Evolutionary conservation across 805 yeast species (phyloP).

Genomic region (Maudiozyma saulgeensis): DNA sequence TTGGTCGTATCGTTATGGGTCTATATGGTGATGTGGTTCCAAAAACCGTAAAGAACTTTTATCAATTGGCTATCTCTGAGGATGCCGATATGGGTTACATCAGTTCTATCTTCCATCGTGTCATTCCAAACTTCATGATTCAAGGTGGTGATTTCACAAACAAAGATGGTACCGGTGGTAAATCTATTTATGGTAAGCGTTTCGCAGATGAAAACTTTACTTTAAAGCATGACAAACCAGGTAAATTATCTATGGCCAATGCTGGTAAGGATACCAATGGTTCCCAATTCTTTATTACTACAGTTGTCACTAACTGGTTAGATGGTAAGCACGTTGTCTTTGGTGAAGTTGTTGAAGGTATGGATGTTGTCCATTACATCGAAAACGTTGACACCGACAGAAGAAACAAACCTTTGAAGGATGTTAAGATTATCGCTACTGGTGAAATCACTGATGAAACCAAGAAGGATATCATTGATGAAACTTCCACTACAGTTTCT

Average conservation of each 20-base stretch:
- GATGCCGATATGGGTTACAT: slow-evolving; percentile 58
- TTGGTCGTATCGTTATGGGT: slow-evolving; percentile 83
- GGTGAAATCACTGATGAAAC: slow-evolving; percentile 44
- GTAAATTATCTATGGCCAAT: slow-evolving; percentile 69
- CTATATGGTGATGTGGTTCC: slow-evolving; percentile 81
- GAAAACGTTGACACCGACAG: slow-evolving; percentile 61
- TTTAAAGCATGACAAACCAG: slow-evolving; percentile 60
- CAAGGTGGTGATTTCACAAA: slow-evolving; percentile 76
- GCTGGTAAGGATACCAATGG: slow-evolving; percentile 79
- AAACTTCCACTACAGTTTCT: background rate
- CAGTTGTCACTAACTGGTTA: slow-evolving; percentile 84
- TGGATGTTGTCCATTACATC: slow-evolving; percentile 68
- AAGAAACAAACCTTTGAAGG: slow-evolving; percentile 64
- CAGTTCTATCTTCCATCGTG: slow-evolving; percentile 61
- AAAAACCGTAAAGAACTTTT: slow-evolving; percentile 82
- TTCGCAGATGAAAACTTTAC: slow-evolving; percentile 62
- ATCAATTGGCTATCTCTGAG: slow-evolving; percentile 66
- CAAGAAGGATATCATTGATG: background rate
- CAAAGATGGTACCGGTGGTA: slow-evolving; percentile 65
- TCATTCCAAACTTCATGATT: slow-evolving; percentile 62
- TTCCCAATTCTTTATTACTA: slow-evolving; percentile 82
- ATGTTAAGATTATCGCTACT: slow-evolving; percentile 53
- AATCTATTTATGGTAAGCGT: slow-evolving; percentile 59
- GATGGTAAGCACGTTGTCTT: slow-evolving; percentile 93
- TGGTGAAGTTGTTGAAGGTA: slow-evolving; percentile 86